Conservation (phyloP, 148 eudicot species). For the Euryodendron excelsum region DNA sequence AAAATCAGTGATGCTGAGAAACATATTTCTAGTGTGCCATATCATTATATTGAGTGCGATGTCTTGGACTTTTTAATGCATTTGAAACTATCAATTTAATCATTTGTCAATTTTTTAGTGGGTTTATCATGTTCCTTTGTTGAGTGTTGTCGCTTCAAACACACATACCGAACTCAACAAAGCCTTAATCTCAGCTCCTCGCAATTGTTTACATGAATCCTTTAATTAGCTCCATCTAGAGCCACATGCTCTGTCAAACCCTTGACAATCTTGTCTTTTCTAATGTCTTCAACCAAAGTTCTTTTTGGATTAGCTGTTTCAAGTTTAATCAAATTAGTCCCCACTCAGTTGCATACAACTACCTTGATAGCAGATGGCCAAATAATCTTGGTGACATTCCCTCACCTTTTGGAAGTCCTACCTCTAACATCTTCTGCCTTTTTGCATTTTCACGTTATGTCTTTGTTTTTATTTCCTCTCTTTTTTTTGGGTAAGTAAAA, state of each 20-base stretch:
- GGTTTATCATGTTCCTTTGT: background rate
- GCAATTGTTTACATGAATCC: background rate
- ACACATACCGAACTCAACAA: background rate
- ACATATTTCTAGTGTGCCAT: background rate
- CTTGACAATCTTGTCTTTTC: background rate
- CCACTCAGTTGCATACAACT: no score
- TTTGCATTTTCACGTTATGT: background rate
- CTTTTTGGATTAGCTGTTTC: background rate
- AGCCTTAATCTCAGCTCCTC: background rate
- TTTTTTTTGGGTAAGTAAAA: no score
- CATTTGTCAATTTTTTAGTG: background rate
- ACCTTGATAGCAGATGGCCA: background rate
- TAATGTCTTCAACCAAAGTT: background rate
- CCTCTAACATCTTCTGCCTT: background rate
- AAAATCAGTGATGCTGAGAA: background rate
- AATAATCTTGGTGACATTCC: background rate
- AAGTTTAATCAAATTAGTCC: no score
- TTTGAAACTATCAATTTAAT: background rate
- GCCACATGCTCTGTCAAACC: background rate
- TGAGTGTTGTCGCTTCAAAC: no score
- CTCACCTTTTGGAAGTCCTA: background rate
- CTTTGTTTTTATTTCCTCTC: background rate
- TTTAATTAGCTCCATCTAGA: background rate
- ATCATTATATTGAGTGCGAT: background rate
- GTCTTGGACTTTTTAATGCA: background rate